Percentiles rank a stretch among this genome's conserved stretches.
phyloP scores from a whole-genome alignment of 495 filamentous ascomycete species.

The Penicillium odoratum region DNA sequence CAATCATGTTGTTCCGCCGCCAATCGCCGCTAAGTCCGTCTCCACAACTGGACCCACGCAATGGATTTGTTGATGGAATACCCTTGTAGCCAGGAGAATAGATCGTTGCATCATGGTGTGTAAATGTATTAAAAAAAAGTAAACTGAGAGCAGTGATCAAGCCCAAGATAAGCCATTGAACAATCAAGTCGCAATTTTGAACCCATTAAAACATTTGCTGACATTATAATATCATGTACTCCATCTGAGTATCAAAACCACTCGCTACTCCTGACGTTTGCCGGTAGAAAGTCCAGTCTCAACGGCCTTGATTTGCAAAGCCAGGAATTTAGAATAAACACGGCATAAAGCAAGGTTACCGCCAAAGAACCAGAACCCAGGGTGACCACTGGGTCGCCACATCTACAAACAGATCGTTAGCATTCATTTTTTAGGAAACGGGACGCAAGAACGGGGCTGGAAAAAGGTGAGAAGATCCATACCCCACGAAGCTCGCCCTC shows the following conservation, averaged over 20 bases:
- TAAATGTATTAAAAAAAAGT: no score
- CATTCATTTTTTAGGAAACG: neutral
- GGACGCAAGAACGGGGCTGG: neutral
- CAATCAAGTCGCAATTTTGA: neutral
- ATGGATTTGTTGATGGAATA: neutral
- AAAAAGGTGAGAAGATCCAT: slow-evolving; percentile 9
- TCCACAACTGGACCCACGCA: neutral
- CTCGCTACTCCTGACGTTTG: slow-evolving; percentile 5
- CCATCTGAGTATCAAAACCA: neutral
- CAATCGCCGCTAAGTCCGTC: slow-evolving; percentile 14
- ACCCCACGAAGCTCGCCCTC: slow-evolving; percentile 68
- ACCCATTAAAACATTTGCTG: neutral
- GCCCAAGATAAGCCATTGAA: no score
- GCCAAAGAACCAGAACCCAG: slow-evolving; percentile 78
- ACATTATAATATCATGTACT: neutral
- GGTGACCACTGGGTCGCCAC: slow-evolving; percentile 70
- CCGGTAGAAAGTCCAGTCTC: slow-evolving; percentile 49
- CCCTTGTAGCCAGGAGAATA: neutral
- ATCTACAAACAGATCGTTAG: slow-evolving; percentile 39
- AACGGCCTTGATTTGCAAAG: slow-evolving; percentile 71
- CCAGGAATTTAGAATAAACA: slow-evolving; percentile 68
- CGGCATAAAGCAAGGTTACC: slow-evolving; percentile 74
- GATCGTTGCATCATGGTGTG: no score
- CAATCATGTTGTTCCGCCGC: slow-evolving; percentile 13
- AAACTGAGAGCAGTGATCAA: no score